Conservation (phyloP, 257 asterid species). For the Lantana camara region DNA sequence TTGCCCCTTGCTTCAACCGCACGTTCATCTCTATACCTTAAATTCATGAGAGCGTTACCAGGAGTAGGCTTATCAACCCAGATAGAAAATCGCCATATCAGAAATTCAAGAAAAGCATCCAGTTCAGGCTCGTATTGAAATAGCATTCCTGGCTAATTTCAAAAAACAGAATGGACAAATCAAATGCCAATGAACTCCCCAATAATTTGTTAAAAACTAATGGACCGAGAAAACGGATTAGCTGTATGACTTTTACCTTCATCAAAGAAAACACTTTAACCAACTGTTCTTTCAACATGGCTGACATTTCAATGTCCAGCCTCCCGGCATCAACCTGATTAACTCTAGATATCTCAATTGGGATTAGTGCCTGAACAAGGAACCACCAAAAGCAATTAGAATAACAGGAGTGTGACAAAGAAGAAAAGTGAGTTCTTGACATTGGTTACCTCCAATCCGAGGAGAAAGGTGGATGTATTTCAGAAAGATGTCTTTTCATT, state of each 20-base stretch:
- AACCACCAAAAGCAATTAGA: conserved; percentile 12
- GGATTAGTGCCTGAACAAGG: conserved; percentile 63
- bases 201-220: conserved; percentile 21
- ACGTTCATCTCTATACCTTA: conserved; percentile 86
- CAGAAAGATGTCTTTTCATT: conserved; percentile 4
- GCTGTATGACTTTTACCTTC: conserved; percentile 65
- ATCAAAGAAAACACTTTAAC: conserved; percentile 81
- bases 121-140: conserved; percentile 97
- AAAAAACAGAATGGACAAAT: conserved; percentile 48
- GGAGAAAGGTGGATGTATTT: not conserved
- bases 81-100: conserved; percentile 94
- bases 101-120: conserved; percentile 90
- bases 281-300: conserved; percentile 94
- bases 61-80: conserved; percentile 99
- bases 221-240: conserved; percentile 16
- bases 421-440: not conserved
- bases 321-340: conserved; percentile 91
- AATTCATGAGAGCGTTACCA: conserved; percentile 84
- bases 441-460: not conserved
- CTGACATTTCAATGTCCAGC: conserved; percentile 93
- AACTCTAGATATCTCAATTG: conserved; percentile 87
- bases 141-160: conserved; percentile 98
- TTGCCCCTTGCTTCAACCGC: conserved; percentile 72
- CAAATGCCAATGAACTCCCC: conserved; percentile 39
- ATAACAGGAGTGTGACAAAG: not conserved